These are phyloP conservation scores for Cryptococcus sp. DNA, from an alignment of 1,284 basidiomycete genomes.

Conservation along the genomic window DNA sequence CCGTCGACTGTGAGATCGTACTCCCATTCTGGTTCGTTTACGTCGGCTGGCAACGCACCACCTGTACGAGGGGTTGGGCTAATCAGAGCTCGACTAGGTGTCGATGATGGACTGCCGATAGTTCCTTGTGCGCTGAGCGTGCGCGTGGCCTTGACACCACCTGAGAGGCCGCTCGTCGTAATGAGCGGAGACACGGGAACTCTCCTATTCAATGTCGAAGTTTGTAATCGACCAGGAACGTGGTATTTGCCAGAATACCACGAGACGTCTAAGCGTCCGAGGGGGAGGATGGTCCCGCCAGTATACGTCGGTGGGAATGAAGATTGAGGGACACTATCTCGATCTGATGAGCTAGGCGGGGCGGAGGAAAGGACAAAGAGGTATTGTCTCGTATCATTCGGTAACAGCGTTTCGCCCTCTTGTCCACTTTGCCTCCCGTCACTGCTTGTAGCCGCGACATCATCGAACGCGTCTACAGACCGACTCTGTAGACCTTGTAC, in stretches of 20 bases:
- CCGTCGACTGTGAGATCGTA: constrained; percentile 34
- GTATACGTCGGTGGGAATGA: constrained; percentile 59
- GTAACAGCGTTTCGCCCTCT: constrained; percentile 64
- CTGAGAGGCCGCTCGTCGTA: not conserved
- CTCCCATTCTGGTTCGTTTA: constrained; percentile 26
- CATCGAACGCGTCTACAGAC: constrained; percentile 18
- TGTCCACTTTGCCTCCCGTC: not conserved
- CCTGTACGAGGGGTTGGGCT: not conserved
- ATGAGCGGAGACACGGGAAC: constrained; percentile 18
- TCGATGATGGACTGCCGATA: too few species aligned
- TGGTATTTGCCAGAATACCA: constrained; percentile 62
- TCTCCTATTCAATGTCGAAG: constrained; percentile 58
- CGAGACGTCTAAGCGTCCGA: constrained; percentile 76
- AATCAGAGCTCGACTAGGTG: too few species aligned
- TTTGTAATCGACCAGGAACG: constrained; percentile 76
- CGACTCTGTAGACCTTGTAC: constrained; percentile 67
- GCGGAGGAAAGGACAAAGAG: constrained; percentile 73
- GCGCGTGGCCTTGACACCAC: not conserved
- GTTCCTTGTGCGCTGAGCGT: constrained; percentile 5
- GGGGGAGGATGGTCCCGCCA: constrained; percentile 69
- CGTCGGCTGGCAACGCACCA: too few species aligned
- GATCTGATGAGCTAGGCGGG: constrained; percentile 4
- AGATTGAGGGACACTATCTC: constrained; percentile 39
- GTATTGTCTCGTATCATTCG: constrained; percentile 78
- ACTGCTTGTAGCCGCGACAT: not conserved